Evolutionary conservation across 2,329 filamentous ascomycete species (phyloP), one percentile per base, ranked within the genome.

Genomic region (Exophiala xenobiotica): DNA sequence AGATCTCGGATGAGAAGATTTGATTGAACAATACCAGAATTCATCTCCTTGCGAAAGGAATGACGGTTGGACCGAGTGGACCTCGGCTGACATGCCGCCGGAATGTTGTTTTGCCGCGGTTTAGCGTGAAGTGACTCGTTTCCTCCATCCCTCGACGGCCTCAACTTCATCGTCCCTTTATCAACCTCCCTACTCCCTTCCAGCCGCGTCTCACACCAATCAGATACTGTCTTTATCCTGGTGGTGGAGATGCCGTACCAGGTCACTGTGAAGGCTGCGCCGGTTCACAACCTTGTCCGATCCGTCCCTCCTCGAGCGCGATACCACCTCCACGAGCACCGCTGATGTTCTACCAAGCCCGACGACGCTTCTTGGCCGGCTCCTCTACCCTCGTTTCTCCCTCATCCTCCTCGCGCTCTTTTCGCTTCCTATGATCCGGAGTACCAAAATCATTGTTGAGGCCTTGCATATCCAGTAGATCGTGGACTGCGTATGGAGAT

Each of bases 391-490:
- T 46, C 44, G 16, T 46, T 46, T 46, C 44, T 35, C 31, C 31
- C 31, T 46, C 20, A 27, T 51, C 29, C 39, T 44, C 39, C 38
- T 51, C 47, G 41, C 35, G 47, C 38, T 51, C 39, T 37, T 45
- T 44, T 51, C 47, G 26, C 40, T 51, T 51, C 40, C 26, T 44
- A 51, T 51, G 27, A 45, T 51, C 41, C 14, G 27, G 31, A 38
- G n/a, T 51, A 44, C 47, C 27, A 45, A 46, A 51, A 44, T 51
- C 18, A 27, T 51, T 45, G 18, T 51, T 51, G 14, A 51, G 69
- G 5, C 67, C 65, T 50, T 73, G 71, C 55, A 56, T 61, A 39
- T 63, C 53, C 67, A 72, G 71, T 26, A 72, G 52, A 38, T 71
- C 68, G 39, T 63, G 59, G 41, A 73, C 67, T 27, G 61, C 65